phyloP scores from a whole-genome alignment of 495 filamentous ascomycete genomes.

The Achaetomiella virescens region DNA sequence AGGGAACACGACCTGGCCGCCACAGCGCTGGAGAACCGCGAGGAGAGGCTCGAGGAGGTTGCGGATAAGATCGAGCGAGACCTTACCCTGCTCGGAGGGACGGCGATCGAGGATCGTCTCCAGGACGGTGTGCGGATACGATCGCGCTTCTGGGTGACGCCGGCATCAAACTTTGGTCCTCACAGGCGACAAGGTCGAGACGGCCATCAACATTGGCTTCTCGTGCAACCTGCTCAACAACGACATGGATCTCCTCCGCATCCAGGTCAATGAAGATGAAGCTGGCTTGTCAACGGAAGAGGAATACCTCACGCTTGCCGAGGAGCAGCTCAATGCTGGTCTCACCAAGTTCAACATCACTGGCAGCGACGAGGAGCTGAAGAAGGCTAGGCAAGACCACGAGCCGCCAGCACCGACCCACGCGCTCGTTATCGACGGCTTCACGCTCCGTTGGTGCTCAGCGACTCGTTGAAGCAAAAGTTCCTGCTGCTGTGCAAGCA shows the following conservation, averaged over 20 bases:
- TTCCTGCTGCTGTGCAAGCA: slow-evolving; percentile 96
- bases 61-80: slow-evolving; percentile 87
- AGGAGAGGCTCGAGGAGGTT: slow-evolving; percentile 89
- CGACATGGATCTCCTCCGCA: slow-evolving; percentile 91
- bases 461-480: slow-evolving; percentile 75
- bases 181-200: slow-evolving; percentile 98
- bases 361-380: slow-evolving; percentile 81
- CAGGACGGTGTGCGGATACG: slow-evolving; percentile 95
- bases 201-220: slow-evolving; percentile 99
- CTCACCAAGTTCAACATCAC: slow-evolving; percentile 69
- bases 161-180: slow-evolving; percentile 99
- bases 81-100: slow-evolving; percentile 84
- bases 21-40: slow-evolving; percentile 73
- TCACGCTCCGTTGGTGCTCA: slow-evolving; percentile 86
- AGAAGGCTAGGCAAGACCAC: slow-evolving; percentile 71
- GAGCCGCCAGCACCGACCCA: slow-evolving; percentile 81
- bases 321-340: slow-evolving; percentile 64
- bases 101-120: slow-evolving; percentile 94
- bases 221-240: slow-evolving; percentile 97
- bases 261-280: slow-evolving; percentile 76
- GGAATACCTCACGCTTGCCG: slow-evolving; percentile 49
- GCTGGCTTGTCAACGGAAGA: slow-evolving; percentile 29
- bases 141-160: slow-evolving; percentile 89
- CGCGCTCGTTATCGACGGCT: slow-evolving; percentile 95
- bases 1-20: slow-evolving; percentile 83